Evolutionary conservation across 495 filamentous ascomycete genomes (phyloP), one percentile per base, ranked within the genome.

Genomic region (Penicillium coffeae): DNA sequence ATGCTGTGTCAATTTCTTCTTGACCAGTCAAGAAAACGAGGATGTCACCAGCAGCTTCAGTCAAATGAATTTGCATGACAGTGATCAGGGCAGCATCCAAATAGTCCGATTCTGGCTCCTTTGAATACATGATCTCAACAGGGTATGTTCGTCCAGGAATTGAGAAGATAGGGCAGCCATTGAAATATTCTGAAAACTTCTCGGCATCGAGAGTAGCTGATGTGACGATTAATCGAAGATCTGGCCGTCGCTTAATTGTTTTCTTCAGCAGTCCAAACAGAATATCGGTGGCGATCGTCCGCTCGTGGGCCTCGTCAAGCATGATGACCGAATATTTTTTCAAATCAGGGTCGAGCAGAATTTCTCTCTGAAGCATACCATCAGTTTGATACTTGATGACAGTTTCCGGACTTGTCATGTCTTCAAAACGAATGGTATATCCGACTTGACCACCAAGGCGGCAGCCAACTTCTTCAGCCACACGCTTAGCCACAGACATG

Each of bases 371-470:
- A 57, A 99, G 80, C 87, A 97, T 99, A 66, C 93, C 93, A 53
- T 99, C 93, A 10, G 93, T 99, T 91, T 97, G 96, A 69, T 97
- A 99, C 70, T 97, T 97, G 73, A 99, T 96, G 63, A 84, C 85
- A 10, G 93, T 98, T 12, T 88, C 83, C 1, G 90, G 84, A 52
- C 84, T 87, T 0, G 93, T 96, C 59, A 83, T 87, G 59, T 99
- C 94, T 60, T 99, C 93, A 63, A 99, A 99, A 62, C 93, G 86
- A 62, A 99, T 96, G 0, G 90, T 96, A 58, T 97, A 99, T 36
- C 93, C 93, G 51, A 99, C 91, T 65, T 96, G 92, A 27, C 90
- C 79, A 22, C 94, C 94, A 0, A 99, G 76, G 45, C 82, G 75
- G 60, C 90, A 96, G 25, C 92, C 92, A 37, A 99, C 90, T 69